Evolutionary conservation across 1,139 yeast genomes (phyloP), one percentile per base, ranked within the genome.

Genomic region (Candida pseudoviswanathii): DNA sequence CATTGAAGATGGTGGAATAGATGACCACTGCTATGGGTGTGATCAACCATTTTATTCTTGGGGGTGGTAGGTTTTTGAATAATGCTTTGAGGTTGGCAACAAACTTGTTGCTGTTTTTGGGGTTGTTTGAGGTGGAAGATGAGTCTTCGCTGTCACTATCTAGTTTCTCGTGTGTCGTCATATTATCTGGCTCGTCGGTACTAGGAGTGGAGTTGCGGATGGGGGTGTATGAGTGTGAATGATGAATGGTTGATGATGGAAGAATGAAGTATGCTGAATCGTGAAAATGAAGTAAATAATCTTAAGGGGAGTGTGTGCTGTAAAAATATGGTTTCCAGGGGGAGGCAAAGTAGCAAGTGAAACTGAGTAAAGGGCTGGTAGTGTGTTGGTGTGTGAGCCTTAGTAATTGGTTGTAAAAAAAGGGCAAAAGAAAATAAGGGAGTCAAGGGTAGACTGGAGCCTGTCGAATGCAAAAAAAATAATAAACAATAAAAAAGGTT

Each of bases 1-100:
- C 10, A 41, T 54, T 54, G 32, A 54, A 51, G 8, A 45, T 37
- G 24, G 54, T 50, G 25, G 53, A 44, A 38, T 50, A 51, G 2
- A 51, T 11, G 8, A 53, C 47, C 4, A 54, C 36, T 4, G 55
- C 49, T 24, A 42, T 24, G 10, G 54, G 52, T 36, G 41, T 21
- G 9, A 43, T 46, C 2, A 55, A 7, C 52, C 52, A 49, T 38
- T 44, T 45, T 33, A 49, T n/a, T 25, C 39, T 39, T 10, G 43
- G 49, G 5, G 46, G 37, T 2, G 46, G 45, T 3, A 34, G 9
- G 4, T 29, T 32, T 31, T 45, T 33, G 11, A 44, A 9, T 6
- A 37, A 24, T 37, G 41, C 21, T 37, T 25, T 24, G 22, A 24
- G 26, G n/a, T 37, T 37, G 22, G 30, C 30, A 25, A 37, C 29